Base-by-base conservation (phyloP, 768 basidiomycete species). In the Panus rudis region DNA sequence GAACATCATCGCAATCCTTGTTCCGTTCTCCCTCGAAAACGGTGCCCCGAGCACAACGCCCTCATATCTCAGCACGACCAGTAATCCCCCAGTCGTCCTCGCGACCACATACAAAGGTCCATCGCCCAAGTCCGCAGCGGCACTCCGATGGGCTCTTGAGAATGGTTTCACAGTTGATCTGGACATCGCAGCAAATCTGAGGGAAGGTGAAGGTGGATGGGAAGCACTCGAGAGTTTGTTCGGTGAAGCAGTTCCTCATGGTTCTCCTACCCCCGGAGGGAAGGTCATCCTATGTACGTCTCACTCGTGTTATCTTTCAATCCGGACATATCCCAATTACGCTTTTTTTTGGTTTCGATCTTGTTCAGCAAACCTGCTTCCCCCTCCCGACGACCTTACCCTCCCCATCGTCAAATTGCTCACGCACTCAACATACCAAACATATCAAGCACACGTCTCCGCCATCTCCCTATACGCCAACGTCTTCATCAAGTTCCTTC, bases 391-490 rank as follows among this genome's bases (percentile, higher is more conserved):
- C 51, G 78, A 80, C 51, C 69, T 86, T 27, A 65, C 74, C 40
- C 58, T 83, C 33, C 83, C 87, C 1, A 81, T 87, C 46, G 83
- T 88, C 30, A 80, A 83, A 60, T 67, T 90, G 58, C 81, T 90
- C 71, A 84, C 78, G 37, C 83, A 89, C 53, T 79, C 84, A 2
- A 71, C 72, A 1, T 91, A 90, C 57, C 69, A 71, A 22, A 72
- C 76, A 37, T 92, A 83, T 61, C 84, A 89, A 55, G 67, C 79
- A 3, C 82, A 81, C 47, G 70, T 74, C 8, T 84, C 85, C 1
- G 70, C 82, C 0, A 65, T 92, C 22, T 90, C 88, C 17, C 73
- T 92, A 41, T 76, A 81, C 49, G 78, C 84, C n/a, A 73, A 76
- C 53, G 66, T 82, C 5, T 73, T 73, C 60, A 64, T 90, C 57